Evolutionary conservation across 2,329 filamentous ascomycete species (phyloP).

Genomic region (Apiospora pterosperma): DNA sequence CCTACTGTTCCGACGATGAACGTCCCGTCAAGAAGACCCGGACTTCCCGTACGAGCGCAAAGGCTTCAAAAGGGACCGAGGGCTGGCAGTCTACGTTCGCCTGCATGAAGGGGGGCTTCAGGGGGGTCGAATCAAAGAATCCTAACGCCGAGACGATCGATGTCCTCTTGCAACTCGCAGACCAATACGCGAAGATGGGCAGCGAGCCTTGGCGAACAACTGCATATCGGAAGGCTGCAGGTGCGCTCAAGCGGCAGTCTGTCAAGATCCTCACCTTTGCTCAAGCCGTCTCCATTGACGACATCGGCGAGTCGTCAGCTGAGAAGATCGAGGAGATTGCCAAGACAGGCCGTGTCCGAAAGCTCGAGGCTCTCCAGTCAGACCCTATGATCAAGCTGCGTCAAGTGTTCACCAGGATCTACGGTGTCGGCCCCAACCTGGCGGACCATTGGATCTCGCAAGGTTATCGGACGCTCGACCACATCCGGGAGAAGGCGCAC

Average conservation of each 20-base stretch:
- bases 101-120: slow-evolving; percentile 51
- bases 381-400: slow-evolving; percentile 66
- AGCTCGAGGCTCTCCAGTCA: slow-evolving; percentile 66
- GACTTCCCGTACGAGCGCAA: slow-evolving; percentile 16
- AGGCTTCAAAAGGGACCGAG: not conserved
- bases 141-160: slow-evolving; percentile 76
- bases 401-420: slow-evolving; percentile 71
- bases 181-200: slow-evolving; percentile 67
- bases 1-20: slow-evolving; percentile 10
- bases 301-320: slow-evolving; percentile 70
- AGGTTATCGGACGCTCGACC: slow-evolving; percentile 71
- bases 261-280: slow-evolving; percentile 63
- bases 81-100: slow-evolving; percentile 47
- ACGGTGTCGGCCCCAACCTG: slow-evolving; percentile 69
- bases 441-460: slow-evolving; percentile 74
- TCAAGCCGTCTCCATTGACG: slow-evolving; percentile 64
- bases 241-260: slow-evolving; percentile 65
- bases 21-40: slow-evolving; percentile 17
- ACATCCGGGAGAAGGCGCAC: slow-evolving; percentile 58
- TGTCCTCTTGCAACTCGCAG: slow-evolving; percentile 72
- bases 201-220: slow-evolving; percentile 73
- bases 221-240: slow-evolving; percentile 75
- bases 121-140: slow-evolving; percentile 44
- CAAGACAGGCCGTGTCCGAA: slow-evolving; percentile 65
- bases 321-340: slow-evolving; percentile 89